Percentiles rank a stretch among this genome's conserved stretches.
These are phyloP conservation scores for Chondrus crispus DNA, from an alignment of 23 red algal genomes.

Conservation along the genomic window DNA sequence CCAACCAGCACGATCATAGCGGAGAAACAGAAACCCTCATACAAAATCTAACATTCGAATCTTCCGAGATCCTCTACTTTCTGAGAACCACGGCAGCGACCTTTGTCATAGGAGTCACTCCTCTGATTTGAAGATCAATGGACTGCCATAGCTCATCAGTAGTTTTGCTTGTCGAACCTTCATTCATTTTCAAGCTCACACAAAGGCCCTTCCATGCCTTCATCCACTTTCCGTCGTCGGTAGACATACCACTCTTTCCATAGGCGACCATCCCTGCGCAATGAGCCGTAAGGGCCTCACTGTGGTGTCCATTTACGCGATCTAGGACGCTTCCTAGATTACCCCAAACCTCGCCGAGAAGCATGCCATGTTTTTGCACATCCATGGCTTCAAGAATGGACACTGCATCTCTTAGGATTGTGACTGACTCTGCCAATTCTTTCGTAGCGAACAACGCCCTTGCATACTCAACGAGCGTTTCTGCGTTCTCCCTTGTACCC, in stretches of 20 bases:
- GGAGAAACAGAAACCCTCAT: neutral
- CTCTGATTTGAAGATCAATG: conserved; percentile 53
- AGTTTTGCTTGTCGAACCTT: neutral
- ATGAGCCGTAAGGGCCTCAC: conserved; percentile 39
- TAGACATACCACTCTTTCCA: conserved; percentile 36
- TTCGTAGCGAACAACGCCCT: conserved; percentile 55
- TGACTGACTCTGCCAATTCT: conserved; percentile 33
- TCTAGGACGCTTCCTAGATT: conserved; percentile 57
- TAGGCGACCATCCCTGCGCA: conserved; percentile 51
- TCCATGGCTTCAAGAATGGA: conserved; percentile 42
- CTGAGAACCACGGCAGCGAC: conserved; percentile 3
- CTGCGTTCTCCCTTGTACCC: conserved; percentile 53
- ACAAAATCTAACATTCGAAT: neutral
- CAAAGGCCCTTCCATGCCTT: conserved; percentile 63
- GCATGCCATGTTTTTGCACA: conserved; percentile 9
- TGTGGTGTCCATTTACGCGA: conserved; percentile 10
- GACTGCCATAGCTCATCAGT: conserved; percentile 57
- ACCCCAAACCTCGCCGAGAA: conserved; percentile 60
- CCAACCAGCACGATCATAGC: neutral
- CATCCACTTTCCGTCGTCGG: conserved; percentile 44
- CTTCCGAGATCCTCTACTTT: too few species aligned
- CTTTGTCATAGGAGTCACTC: conserved; percentile 55
- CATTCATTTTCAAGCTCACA: conserved; percentile 32
- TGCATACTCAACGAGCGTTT: conserved; percentile 56
- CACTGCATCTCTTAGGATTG: conserved; percentile 42